These are phyloP conservation scores for Fremontodendron californicum DNA, from an alignment of 345 rosid species.

Conservation along the genomic window DNA sequence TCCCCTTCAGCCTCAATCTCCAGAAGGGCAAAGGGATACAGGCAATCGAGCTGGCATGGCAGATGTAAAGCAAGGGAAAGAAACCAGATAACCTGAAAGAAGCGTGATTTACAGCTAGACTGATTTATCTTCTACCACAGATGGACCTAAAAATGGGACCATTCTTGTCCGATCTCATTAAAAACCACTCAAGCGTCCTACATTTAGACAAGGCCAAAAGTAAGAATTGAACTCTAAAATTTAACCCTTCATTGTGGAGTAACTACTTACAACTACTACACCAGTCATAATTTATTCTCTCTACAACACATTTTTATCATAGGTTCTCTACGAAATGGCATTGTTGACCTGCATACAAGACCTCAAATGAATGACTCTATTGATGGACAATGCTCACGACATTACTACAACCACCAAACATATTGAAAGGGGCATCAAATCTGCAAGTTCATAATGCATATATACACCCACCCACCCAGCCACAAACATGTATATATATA, in stretches of 20 bases:
- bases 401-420: not conserved
- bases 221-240: not conserved
- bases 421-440: not conserved
- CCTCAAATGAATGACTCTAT: not conserved
- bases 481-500: no score
- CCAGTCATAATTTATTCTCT: not conserved
- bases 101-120: slow-evolving; percentile 18
- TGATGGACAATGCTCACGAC: not conserved
- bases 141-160: no score
- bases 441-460: not conserved
- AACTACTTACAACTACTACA: not conserved
- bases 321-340: not conserved
- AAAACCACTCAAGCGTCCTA: no score
- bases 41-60: slow-evolving; percentile 14
- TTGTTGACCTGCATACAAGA: not conserved
- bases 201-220: not conserved
- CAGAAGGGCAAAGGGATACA: not conserved
- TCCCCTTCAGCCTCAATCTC: not conserved
- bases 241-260: not conserved
- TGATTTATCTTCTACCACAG: no score
- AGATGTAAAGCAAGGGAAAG: no score
- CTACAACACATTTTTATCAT: not conserved
- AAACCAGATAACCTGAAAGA: no score
- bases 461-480: no score
- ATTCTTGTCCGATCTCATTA: no score